These are phyloP conservation scores for Russula foetens DNA, from an alignment of 768 basidiomycete species.

Conservation along the genomic window DNA sequence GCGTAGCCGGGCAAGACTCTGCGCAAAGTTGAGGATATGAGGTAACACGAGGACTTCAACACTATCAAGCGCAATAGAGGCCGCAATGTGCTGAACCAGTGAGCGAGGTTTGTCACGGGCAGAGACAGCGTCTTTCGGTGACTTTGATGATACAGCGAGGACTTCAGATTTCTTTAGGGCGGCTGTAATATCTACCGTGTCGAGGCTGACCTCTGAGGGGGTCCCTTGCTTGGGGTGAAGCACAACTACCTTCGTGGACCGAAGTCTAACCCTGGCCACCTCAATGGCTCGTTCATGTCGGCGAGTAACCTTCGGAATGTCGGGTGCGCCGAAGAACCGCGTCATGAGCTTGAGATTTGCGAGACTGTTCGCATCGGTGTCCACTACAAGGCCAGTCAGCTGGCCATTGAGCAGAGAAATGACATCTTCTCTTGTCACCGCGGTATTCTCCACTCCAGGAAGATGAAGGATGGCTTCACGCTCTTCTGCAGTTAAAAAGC, in stretches of 20 bases:
- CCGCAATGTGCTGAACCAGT: conserved; percentile 8
- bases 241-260: conserved; percentile 2
- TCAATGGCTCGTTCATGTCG: not conserved
- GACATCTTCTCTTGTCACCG: conserved; percentile 14
- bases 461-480: conserved; percentile 21
- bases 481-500: conserved; percentile 31
- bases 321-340: conserved; percentile 11
- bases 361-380: conserved; percentile 9
- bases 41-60: conserved; percentile 18
- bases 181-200: not conserved
- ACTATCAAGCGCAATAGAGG: conserved; percentile 12
- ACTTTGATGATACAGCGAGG: conserved; percentile 5
- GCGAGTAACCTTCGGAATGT: not conserved
- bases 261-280: not conserved
- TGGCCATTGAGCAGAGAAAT: conserved; percentile 11
- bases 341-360: conserved; percentile 18
- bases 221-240: conserved; percentile 11
- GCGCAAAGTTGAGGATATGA: conserved; percentile 17
- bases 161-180: conserved; percentile 7
- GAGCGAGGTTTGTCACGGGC: conserved; percentile 11
- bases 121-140: conserved; percentile 6
- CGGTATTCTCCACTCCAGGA: conserved; percentile 17
- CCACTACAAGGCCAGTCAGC: conserved; percentile 7
- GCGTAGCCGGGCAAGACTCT: conserved; percentile 10
- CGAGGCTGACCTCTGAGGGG: conserved; percentile 10